Evolutionary conservation across 371 early-diverging fungal genomes (phyloP).

Genomic region (Thermomucor indicae-seudaticae): DNA sequence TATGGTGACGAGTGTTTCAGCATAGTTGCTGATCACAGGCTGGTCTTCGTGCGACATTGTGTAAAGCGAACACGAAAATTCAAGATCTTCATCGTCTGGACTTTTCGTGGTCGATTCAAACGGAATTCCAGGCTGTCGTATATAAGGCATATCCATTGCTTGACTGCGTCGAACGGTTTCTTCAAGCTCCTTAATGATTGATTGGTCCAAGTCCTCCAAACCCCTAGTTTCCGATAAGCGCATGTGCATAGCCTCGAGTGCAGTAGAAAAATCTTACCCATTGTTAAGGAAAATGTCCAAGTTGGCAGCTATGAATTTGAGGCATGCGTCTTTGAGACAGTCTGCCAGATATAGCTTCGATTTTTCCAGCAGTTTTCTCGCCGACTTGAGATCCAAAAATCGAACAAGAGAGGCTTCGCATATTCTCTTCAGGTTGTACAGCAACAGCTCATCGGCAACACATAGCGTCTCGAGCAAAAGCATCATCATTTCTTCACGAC

Average conservation of each 20-base stretch:
- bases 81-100: conserved; percentile 17
- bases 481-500: conserved; percentile 44
- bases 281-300: conserved; percentile 53
- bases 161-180: conserved; percentile 16
- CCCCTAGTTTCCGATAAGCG: conserved; percentile 10
- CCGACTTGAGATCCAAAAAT: conserved; percentile 53
- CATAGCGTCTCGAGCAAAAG: conserved; percentile 52
- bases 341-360: conserved; percentile 52
- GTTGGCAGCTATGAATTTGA: conserved; percentile 60
- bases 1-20: conserved; percentile 21
- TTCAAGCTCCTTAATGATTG: conserved; percentile 24
- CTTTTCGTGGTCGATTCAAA: not conserved
- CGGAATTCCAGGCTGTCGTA: not conserved
- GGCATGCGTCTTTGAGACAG: conserved; percentile 47
- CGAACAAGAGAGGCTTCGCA: conserved; percentile 45
- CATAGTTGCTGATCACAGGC: conserved; percentile 7
- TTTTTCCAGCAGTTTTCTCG: conserved; percentile 46
- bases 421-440: conserved; percentile 52
- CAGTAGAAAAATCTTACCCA: too few relatives aligned
- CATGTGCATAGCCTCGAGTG: too few relatives aligned
- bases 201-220: conserved; percentile 13
- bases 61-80: conserved; percentile 28
- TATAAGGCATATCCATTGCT: conserved; percentile 12
- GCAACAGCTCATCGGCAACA: conserved; percentile 62
- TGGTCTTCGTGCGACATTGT: conserved; percentile 21